phyloP scores from a whole-genome alignment of 495 filamentous ascomycete genomes.

The Acidiella bohemica region DNA sequence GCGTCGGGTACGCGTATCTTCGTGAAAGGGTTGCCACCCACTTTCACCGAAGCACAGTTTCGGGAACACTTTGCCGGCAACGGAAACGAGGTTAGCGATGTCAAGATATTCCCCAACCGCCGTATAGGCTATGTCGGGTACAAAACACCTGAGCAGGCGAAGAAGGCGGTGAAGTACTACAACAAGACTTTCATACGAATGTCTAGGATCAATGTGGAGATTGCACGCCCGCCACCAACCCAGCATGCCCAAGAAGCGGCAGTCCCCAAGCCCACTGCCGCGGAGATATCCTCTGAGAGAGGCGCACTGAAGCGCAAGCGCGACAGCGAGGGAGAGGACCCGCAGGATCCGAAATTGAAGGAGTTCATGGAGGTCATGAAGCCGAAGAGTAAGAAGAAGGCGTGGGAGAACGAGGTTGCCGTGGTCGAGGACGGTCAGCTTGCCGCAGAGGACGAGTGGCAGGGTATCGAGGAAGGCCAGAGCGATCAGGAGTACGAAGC shows the following conservation, averaged over 20 bases:
- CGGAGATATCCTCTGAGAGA: too few relatives aligned
- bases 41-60: slow-evolving; percentile 61
- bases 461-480: slow-evolving; percentile 31
- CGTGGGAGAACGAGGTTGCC: slow-evolving; percentile 49
- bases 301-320: slow-evolving; percentile 35
- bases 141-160: slow-evolving; percentile 66
- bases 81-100: slow-evolving; percentile 66
- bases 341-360: slow-evolving; percentile 61
- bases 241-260: slow-evolving; percentile 1
- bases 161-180: slow-evolving; percentile 79
- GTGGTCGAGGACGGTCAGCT: slow-evolving; percentile 28
- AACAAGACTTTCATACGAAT: slow-evolving; percentile 89
- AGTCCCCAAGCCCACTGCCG: not conserved
- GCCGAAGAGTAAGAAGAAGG: slow-evolving; percentile 50
- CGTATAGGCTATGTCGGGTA: slow-evolving; percentile 93
- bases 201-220: slow-evolving; percentile 87
- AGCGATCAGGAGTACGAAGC: slow-evolving; percentile 56
- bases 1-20: slow-evolving; percentile 71
- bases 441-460: slow-evolving; percentile 1
- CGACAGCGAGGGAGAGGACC: slow-evolving; percentile 36
- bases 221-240: slow-evolving; percentile 63
- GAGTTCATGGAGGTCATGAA: slow-evolving; percentile 82
- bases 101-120: slow-evolving; percentile 63
- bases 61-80: slow-evolving; percentile 43
- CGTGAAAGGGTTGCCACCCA: slow-evolving; percentile 70